Evolutionary conservation across 352 stramenopile species (phyloP).

Genomic region (Pythium phragmiticola): DNA sequence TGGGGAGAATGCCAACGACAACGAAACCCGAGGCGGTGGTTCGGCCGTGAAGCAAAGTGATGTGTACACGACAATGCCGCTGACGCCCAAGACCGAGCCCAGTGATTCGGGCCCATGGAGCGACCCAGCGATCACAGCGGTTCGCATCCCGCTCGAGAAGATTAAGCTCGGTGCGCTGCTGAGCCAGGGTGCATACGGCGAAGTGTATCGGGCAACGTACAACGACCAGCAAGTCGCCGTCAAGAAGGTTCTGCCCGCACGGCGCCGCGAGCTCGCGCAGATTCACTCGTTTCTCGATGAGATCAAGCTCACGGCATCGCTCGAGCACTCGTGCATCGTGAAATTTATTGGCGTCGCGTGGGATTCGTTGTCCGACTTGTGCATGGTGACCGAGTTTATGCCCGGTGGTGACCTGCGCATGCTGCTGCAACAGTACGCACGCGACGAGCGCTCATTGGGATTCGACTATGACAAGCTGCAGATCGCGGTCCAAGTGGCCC

Average conservation of each 20-base stretch:
- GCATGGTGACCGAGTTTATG: conserved; percentile 46
- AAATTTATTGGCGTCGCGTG: conserved; percentile 48
- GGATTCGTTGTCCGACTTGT: conserved; percentile 38
- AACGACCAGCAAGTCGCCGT: conserved; percentile 12
- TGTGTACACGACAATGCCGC: conserved; percentile 1
- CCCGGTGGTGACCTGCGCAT: conserved; percentile 41
- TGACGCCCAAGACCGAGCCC: not conserved
- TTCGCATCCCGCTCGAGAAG: conserved; percentile 28
- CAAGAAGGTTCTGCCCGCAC: conserved; percentile 17
- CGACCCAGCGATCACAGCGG: conserved; percentile 31
- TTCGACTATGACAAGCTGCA: conserved; percentile 41
- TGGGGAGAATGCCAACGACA: not conserved
- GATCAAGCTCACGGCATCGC: conserved; percentile 26
- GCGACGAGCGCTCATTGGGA: conserved; percentile 5
- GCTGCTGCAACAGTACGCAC: conserved; percentile 3
- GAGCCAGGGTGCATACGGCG: conserved; percentile 18
- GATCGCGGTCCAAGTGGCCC: conserved; percentile 33
- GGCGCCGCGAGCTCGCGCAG: conserved; percentile 7
- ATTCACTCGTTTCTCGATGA: conserved; percentile 27
- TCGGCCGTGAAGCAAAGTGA: not conserved
- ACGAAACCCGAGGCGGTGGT: no score
- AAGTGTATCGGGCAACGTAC: conserved; percentile 26
- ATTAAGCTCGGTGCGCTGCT: conserved; percentile 5
- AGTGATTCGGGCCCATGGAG: not conserved
- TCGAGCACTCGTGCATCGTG: conserved; percentile 30